Base-by-base conservation (phyloP, 306 rosid species). In the Canavalia ensiformis region DNA sequence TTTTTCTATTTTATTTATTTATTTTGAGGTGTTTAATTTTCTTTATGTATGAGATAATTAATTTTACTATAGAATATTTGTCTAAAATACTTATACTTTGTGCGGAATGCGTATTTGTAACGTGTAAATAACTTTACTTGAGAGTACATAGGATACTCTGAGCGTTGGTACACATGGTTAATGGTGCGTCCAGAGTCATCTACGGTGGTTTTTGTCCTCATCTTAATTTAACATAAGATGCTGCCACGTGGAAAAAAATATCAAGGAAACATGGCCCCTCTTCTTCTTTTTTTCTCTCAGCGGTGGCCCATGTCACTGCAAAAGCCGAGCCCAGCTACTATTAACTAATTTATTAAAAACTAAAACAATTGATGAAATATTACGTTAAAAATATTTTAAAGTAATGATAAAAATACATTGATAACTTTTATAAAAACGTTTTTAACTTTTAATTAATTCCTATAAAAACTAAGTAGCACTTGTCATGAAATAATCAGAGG, bases 131-230 rank as follows among this genome's bases (percentile, higher is more conserved):
- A 50, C 6, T 11, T 34, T 7, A 18, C 4, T 37, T 2, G 50
- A 41, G 70, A 5, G 30, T 3, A 82, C 90, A 84, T 90, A 41
- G 89, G 94, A 90, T 90, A 44, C 90, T 67, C 86, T 84, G 86
- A 42, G 29, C 41, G 79, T 37, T 28, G 76, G 82, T 60, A 71
- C 56, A 75, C 47, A 33, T 6, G 35, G 79, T 29, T 51, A 75
- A 65, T 67, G 72, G 72, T 66, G 81, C 74, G 37, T 59, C 59
- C 83, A 46, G 55, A 13, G 30, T 67, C 74, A 74, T 70, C 80
- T 34, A 84, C 83, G 84, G 81, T 82, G 87, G 66, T 5, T 62
- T 18, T 81, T 78, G 90, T 78, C 86, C 5, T 41, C 82, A 45
- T 57, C 10, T 13, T 5, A 6, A 7, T 54, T 63, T 29, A 6